Evolutionary conservation across 495 filamentous ascomycete genomes (phyloP).

Genomic region (Sordaria brevicollis): DNA sequence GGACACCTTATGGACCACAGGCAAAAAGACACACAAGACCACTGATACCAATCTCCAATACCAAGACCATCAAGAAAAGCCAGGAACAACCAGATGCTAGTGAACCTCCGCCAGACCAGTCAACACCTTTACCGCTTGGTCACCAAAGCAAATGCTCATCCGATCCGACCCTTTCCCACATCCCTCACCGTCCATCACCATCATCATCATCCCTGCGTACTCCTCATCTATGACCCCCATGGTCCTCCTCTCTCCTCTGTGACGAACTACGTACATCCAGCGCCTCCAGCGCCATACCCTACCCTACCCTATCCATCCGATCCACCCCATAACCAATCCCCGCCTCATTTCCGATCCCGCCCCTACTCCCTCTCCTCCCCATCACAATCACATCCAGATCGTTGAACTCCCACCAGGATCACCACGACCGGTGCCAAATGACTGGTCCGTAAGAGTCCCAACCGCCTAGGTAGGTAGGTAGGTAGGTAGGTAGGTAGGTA

Average conservation of each 20-base stretch:
- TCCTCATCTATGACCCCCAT: neutral
- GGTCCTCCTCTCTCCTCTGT: neutral
- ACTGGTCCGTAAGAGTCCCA: neutral
- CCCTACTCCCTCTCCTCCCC: neutral
- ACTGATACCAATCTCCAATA: neutral
- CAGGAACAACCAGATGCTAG: neutral
- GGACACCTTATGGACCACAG: neutral
- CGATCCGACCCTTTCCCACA: conserved; percentile 3
- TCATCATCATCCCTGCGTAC: neutral
- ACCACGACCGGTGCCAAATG: neutral
- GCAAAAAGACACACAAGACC: neutral
- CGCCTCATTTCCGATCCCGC: neutral
- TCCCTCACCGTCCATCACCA: neutral
- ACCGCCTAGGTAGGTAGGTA: neutral
- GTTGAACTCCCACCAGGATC: too few species aligned
- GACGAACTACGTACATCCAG: neutral
- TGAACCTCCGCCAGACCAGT: neutral
- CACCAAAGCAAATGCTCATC: neutral
- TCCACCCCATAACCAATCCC: neutral
- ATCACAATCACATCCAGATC: too few species aligned
- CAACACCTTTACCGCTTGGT: neutral
- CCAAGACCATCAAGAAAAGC: too few species aligned
- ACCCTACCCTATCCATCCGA: too few species aligned
- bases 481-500: neutral
- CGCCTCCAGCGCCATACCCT: too few species aligned